These are phyloP conservation scores for Pholiota adiposa DNA, from an alignment of 1,284 basidiomycete genomes.

Conservation along the genomic window DNA sequence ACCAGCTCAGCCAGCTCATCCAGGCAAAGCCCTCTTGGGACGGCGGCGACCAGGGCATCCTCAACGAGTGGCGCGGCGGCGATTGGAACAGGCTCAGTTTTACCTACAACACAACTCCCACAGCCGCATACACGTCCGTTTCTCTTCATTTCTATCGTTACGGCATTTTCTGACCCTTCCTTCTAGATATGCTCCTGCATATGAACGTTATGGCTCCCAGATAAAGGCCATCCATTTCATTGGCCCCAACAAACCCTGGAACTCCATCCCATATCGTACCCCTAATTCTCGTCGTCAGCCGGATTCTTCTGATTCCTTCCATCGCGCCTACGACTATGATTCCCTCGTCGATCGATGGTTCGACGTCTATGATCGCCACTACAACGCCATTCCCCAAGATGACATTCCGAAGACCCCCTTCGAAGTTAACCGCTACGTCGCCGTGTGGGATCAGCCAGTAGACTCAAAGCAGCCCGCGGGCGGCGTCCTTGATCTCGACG, in stretches of 20 bases:
- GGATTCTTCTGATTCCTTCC: slow-evolving; percentile 32
- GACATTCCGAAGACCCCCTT: slow-evolving; percentile 53
- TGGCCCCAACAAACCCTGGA: slow-evolving; percentile 94
- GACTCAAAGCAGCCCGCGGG: slow-evolving; percentile 29
- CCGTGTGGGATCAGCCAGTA: slow-evolving; percentile 69
- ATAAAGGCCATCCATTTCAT: slow-evolving; percentile 96
- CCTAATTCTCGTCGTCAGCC: slow-evolving; percentile 47
- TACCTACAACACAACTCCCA: slow-evolving; percentile 96
- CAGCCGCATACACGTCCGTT: slow-evolving; percentile 93
- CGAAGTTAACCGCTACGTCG: slow-evolving; percentile 68
- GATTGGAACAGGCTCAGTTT: slow-evolving; percentile 94
- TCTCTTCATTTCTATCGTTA: slow-evolving; percentile 26
- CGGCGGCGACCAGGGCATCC: slow-evolving; percentile 94
- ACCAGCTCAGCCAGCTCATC: slow-evolving; percentile 70
- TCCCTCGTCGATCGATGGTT: slow-evolving; percentile 90
- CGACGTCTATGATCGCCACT: slow-evolving; percentile 86
- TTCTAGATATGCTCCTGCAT: slow-evolving; percentile 90
- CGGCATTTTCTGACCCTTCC: slow-evolving; percentile 25
- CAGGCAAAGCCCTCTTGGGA: slow-evolving; percentile 90
- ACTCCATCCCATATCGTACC: slow-evolving; percentile 66
- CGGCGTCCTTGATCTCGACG: slow-evolving; percentile 61
- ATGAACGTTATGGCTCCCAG: slow-evolving; percentile 87
- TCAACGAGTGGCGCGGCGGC: slow-evolving; percentile 91
- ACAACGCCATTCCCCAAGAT: slow-evolving; percentile 70
- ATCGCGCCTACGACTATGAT: slow-evolving; percentile 69